Conservation (phyloP, 768 basidiomycete genomes). For the Multifurca ochricompacta region DNA sequence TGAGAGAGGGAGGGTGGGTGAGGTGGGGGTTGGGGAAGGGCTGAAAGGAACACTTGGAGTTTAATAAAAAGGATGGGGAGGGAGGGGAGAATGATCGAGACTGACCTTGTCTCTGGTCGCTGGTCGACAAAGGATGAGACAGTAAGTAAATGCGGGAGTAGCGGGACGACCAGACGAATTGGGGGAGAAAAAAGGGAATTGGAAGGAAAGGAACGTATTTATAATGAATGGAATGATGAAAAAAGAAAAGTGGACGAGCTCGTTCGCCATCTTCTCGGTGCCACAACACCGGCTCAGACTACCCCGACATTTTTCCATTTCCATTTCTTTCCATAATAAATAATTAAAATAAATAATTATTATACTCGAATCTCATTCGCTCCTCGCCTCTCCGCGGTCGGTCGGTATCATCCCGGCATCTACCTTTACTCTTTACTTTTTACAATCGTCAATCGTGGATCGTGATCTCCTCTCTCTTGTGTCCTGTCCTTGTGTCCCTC, state of each 20-base stretch:
- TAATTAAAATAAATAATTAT: too few species aligned
- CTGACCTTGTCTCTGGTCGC: constrained; percentile 17
- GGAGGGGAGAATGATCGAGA: constrained; percentile 1
- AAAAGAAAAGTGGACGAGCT: not conserved
- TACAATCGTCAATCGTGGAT: constrained; percentile 9
- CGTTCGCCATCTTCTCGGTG: constrained; percentile 11
- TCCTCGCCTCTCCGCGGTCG: constrained; percentile 14
- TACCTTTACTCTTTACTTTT: too few species aligned
- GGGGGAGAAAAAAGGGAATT: constrained; percentile 20
- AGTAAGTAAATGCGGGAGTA: not conserved
- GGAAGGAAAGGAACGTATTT: constrained; percentile 16
- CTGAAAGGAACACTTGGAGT: not conserved
- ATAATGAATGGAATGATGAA: too few species aligned
- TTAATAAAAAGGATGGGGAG: constrained; percentile 9
- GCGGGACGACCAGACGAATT: constrained; percentile 12
- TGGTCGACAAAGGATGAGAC: constrained; percentile 8
- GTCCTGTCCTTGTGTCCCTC: not conserved
- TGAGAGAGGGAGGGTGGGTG: not conserved
- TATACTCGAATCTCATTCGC: too few species aligned
- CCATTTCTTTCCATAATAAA: not conserved
- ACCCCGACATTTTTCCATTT: constrained; percentile 12
- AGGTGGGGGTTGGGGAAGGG: not conserved
- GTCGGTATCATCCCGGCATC: constrained; percentile 15
- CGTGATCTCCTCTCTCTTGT: constrained; percentile 6
- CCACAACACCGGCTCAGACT: constrained; percentile 1